Evolutionary conservation across 306 rosid genomes (phyloP), one percentile per base, ranked within the genome.

Genomic region (Ormosia emarginata): DNA sequence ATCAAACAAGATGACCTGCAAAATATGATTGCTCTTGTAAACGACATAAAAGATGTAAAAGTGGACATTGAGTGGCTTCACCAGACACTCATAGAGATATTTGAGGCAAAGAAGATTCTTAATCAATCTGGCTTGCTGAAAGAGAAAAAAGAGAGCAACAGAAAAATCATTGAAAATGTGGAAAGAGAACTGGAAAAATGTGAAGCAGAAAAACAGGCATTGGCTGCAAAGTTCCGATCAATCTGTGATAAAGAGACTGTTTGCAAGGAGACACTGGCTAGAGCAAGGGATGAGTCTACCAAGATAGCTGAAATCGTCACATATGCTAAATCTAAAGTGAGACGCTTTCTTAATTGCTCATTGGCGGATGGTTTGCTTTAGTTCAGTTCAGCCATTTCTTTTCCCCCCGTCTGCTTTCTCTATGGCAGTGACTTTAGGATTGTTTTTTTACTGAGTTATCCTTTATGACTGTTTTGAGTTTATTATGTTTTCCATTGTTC

Each of bases 61-160:
- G 55, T 78, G 30, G 67, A 78, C 8, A 36, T 67, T 49, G 78
- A 34, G 7, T 67, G 87, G 84, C 84, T 79, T 39, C 62, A 15
- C 32, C 2, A 0, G 12, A 73, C 55, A 34, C 49, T 84, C 44
- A 10, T 3, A 32, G 69, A 67, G 61, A 49, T 84, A 24, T 68
- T 47, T 15, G 56, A 67, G 30, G 84, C 74, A 49, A 79, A 37
- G 36, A 7, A 32, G 41, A 6, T 39, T 40, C 3, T 74, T 3
- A 12, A 17, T 34, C 30, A 67, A 2, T 29, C 7, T 58, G 0
- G 4, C 37, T 1, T 1, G 46, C 36, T 79, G 17, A 74, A 34
- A 68, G 69, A 79, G 50, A 37, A 13, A 39, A 74, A 2, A 15
- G 52, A 79, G 7, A 67, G 0, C 8, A 67, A 15, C 6, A n/a